Base-by-base conservation (phyloP, 148 eudicot species). In the Silene latifolia region DNA sequence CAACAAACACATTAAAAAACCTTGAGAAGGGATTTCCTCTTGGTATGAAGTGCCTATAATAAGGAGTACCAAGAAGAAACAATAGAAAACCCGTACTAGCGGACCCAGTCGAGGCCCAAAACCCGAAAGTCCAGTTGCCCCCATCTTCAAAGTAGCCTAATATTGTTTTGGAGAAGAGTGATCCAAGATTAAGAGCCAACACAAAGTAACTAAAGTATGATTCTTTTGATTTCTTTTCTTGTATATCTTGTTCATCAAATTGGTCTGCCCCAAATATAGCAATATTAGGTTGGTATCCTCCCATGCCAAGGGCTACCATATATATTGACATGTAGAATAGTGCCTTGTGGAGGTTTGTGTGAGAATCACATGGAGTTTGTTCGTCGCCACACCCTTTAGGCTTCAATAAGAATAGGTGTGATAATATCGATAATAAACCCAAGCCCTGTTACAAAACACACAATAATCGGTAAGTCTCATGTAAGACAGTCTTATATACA, bases 211-310 rank as follows among this genome's bases (percentile, higher is more conserved):
- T 90, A 66, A 90, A 90, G 76, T 88, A 90, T 47, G 90, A 77
- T 75, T 88, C 81, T 72, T 90, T 90, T 0, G 88, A 85, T 74
- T 63, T 79, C 47, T 83, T 83, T 82, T 90, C 95, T 57, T 81
- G 80, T 0, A 82, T 77, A 64, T 90, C 78, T 58, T 88, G 89
- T 61, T 61, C 89, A 77, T 90, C 92, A 69, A 90, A 90, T 75
- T 90, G 95, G 64, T 90, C 95, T 1, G 95, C 85, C 21, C 95
- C 95, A 81, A 90, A 84, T 51, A 91, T 88, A n/a, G 92, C 92
- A 56, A 90, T 90, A 68, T 84, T 90, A 21, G 95, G 95, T 77
- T 90, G 95, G 72, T 90, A 90, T 71, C 95, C 95, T 74, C 95
- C 95, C 80, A 85, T 81, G 54, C 95, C 95, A 13, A 90, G 86